Evolutionary conservation across 345 rosid genomes (phyloP).

Genomic region (Orychophragmus violaceus): DNA sequence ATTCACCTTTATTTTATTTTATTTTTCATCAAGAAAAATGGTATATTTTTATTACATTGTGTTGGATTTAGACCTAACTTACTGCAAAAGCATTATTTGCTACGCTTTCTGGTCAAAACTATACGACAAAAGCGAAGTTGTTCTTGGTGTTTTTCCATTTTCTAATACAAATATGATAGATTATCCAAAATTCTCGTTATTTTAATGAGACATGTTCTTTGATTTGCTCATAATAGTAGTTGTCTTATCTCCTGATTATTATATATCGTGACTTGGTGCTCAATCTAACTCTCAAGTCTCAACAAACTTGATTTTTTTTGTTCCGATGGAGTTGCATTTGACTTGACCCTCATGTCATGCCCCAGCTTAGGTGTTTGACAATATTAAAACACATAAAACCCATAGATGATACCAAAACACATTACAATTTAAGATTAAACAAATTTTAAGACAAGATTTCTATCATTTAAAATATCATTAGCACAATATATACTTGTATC

Average conservation of each 20-base stretch:
- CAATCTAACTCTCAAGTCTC: background rate
- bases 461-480: background rate
- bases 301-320: background rate
- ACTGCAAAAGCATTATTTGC: background rate
- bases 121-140: background rate
- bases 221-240: conserved; percentile 12
- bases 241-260: background rate
- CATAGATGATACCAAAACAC: background rate
- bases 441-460: background rate
- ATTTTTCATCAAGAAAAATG: too few relatives aligned
- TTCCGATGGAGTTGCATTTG: background rate
- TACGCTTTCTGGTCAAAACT: background rate
- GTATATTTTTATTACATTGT: too few relatives aligned
- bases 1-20: background rate
- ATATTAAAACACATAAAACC: background rate
- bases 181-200: background rate
- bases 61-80: background rate
- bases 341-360: background rate
- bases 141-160: background rate
- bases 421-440: background rate
- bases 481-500: background rate
- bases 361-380: background rate
- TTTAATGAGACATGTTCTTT: background rate
- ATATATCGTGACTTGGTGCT: conserved; percentile 9
- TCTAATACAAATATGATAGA: background rate